These are phyloP conservation scores for Boletus insuetus DNA, from an alignment of 768 basidiomycete species.

Conservation along the genomic window DNA sequence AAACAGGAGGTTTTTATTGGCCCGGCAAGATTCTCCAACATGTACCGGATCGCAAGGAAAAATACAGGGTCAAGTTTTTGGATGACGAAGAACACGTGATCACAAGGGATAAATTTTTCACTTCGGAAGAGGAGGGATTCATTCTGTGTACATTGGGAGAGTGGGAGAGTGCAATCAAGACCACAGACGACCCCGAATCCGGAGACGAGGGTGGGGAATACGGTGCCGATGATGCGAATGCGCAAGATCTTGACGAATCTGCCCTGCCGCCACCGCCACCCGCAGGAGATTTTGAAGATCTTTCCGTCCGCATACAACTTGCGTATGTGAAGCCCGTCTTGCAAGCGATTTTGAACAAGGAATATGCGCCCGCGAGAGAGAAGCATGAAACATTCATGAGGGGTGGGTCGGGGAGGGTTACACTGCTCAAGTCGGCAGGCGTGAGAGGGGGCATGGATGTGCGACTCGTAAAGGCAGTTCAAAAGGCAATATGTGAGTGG, in stretches of 20 bases:
- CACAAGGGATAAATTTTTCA: constrained; percentile 54
- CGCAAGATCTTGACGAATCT: constrained; percentile 14
- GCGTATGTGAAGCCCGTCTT: constrained; percentile 65
- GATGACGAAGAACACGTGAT: constrained; percentile 45
- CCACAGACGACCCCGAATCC: constrained; percentile 27
- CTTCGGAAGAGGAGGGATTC: constrained; percentile 58
- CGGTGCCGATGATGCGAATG: constrained; percentile 33
- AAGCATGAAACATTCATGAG: constrained; percentile 56
- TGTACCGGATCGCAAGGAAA: constrained; percentile 37
- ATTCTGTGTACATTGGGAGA: constrained; percentile 59
- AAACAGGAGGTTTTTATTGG: constrained; percentile 51
- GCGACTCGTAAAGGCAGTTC: constrained; percentile 38
- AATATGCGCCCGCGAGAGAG: constrained; percentile 49
- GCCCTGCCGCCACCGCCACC: constrained; percentile 38
- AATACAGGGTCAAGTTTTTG: constrained; percentile 59
- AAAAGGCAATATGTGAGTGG: constrained; percentile 29
- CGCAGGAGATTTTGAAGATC: constrained; percentile 46
- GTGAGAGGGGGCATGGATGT: constrained; percentile 38
- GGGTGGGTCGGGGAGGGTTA: constrained; percentile 49
- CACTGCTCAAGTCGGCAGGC: constrained; percentile 31
- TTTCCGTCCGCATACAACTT: constrained; percentile 58
- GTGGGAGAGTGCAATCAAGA: constrained; percentile 45
- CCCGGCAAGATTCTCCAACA: constrained; percentile 61
- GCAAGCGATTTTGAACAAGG: constrained; percentile 52
- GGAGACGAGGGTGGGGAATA: constrained; percentile 27